phyloP scores from a whole-genome alignment of 257 asterid genomes.

The Forsythia suspensa region DNA sequence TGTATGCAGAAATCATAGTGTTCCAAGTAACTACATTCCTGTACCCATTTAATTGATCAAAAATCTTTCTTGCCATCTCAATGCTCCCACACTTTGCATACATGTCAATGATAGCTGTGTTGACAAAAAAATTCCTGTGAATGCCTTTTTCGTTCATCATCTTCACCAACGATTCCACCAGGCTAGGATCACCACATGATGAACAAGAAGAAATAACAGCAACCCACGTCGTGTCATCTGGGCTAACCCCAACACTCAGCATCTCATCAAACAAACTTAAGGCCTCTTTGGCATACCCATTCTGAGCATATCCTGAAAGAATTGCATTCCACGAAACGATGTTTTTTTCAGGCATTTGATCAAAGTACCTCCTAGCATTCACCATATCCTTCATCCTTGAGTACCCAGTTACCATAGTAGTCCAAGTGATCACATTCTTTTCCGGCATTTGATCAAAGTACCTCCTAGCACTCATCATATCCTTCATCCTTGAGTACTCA shows the following conservation, averaged over 20 bases:
- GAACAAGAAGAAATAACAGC: slow-evolving; percentile 67
- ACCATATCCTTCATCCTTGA: slow-evolving; percentile 53
- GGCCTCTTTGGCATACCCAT: slow-evolving; percentile 53
- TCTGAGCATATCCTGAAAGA: slow-evolving; percentile 67
- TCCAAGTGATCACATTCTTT: slow-evolving; percentile 67
- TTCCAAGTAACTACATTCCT: slow-evolving; percentile 67
- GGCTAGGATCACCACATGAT: slow-evolving; percentile 41
- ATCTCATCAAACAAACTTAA: slow-evolving; percentile 52
- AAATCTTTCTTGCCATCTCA: slow-evolving; percentile 53
- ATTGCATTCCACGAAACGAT: slow-evolving; percentile 84
- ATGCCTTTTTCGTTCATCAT: slow-evolving; percentile 38
- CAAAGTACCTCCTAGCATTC: slow-evolving; percentile 58
- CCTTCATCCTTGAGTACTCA: slow-evolving; percentile 57
- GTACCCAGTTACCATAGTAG: slow-evolving; percentile 69
- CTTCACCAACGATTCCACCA: slow-evolving; percentile 43
- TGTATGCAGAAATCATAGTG: slow-evolving; percentile 66
- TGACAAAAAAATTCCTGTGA: slow-evolving; percentile 38
- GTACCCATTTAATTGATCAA: slow-evolving; percentile 44
- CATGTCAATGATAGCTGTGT: slow-evolving; percentile 73
- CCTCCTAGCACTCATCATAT: slow-evolving; percentile 55
- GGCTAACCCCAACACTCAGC: slow-evolving; percentile 46
- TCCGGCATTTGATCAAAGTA: slow-evolving; percentile 63
- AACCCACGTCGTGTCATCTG: slow-evolving; percentile 65
- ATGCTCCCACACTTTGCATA: slow-evolving; percentile 70
- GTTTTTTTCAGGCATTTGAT: slow-evolving; percentile 55